Percentiles rank a stretch among this genome's conserved stretches.
phyloP scores from a whole-genome alignment of 495 filamentous ascomycete genomes.

The Penicillium crystallinum region DNA sequence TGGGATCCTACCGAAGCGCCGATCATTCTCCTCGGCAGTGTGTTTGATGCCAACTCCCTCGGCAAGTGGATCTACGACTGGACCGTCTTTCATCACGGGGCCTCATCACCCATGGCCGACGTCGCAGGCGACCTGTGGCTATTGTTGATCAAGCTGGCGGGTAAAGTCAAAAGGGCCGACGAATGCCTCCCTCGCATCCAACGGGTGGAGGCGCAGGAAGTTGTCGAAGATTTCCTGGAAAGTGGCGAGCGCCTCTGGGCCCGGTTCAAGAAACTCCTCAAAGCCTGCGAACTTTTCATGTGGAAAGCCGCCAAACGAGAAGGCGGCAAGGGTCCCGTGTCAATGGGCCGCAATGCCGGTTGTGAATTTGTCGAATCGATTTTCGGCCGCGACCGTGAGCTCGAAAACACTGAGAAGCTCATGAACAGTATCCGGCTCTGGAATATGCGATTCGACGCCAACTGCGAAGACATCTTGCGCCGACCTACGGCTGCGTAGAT shows the following conservation, averaged over 20 bases:
- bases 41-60: constrained; percentile 95
- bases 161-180: constrained; percentile 89
- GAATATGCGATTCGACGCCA: constrained; percentile 93
- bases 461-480: constrained; percentile 87
- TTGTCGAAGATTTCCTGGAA: constrained; percentile 87
- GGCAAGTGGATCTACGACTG: constrained; percentile 99
- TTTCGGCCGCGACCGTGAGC: constrained; percentile 87
- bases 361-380: constrained; percentile 96
- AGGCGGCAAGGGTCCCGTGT: constrained; percentile 53
- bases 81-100: constrained; percentile 89
- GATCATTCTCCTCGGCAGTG: constrained; percentile 88
- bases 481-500: constrained; percentile 29
- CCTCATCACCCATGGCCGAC: constrained; percentile 81
- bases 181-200: constrained; percentile 73
- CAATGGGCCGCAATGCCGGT: constrained; percentile 89
- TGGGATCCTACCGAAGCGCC: constrained; percentile 95
- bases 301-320: constrained; percentile 67
- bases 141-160: constrained; percentile 88
- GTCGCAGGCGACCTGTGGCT: constrained; percentile 95
- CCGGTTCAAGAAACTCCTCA: constrained; percentile 82
- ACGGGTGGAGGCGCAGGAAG: constrained; percentile 64
- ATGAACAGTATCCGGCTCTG: constrained; percentile 91
- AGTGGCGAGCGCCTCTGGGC: constrained; percentile 83
- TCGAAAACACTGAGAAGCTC: constrained; percentile 89
- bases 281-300: constrained; percentile 91